A percentile compares a stretch with the other conserved stretches of the same genome.
Evolutionary conservation across 2,329 filamentous ascomycete species (phyloP).

Genomic region (Talaromyces sp.): DNA sequence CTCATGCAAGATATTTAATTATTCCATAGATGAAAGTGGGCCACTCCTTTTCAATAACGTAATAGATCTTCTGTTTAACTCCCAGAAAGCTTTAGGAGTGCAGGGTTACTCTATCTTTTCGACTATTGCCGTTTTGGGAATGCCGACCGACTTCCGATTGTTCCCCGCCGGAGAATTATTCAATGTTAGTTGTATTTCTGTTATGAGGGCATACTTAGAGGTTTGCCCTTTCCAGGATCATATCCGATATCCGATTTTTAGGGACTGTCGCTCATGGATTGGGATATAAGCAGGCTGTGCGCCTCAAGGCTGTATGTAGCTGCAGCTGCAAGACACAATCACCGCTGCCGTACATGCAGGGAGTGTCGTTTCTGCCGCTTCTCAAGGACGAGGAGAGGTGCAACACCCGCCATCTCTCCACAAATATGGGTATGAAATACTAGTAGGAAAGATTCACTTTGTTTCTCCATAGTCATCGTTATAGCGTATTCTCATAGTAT

Average conservation of each 20-base stretch:
- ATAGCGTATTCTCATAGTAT: background rate
- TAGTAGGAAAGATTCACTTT: background rate
- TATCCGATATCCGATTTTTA: background rate
- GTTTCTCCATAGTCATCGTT: background rate
- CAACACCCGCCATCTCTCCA: too few relatives aligned
- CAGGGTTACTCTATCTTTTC: background rate
- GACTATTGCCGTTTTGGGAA: background rate
- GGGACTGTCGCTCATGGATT: background rate
- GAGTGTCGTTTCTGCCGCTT: slow-evolving; percentile 37
- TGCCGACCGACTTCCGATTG: background rate
- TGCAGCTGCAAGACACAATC: background rate
- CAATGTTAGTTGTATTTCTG: background rate
- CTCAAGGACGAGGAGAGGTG: slow-evolving; percentile 25
- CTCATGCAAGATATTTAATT: background rate
- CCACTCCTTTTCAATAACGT: background rate
- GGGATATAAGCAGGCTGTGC: background rate
- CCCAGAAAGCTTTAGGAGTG: background rate
- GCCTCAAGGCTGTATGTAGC: background rate
- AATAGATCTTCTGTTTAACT: background rate
- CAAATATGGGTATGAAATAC: background rate
- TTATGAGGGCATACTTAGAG: background rate
- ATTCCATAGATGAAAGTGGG: too few relatives aligned
- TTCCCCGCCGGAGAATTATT: background rate
- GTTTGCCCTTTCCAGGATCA: background rate
- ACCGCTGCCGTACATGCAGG: slow-evolving; percentile 44